phyloP scores from a whole-genome alignment of 2,329 filamentous ascomycete species.

The Neurospora crassa region DNA sequence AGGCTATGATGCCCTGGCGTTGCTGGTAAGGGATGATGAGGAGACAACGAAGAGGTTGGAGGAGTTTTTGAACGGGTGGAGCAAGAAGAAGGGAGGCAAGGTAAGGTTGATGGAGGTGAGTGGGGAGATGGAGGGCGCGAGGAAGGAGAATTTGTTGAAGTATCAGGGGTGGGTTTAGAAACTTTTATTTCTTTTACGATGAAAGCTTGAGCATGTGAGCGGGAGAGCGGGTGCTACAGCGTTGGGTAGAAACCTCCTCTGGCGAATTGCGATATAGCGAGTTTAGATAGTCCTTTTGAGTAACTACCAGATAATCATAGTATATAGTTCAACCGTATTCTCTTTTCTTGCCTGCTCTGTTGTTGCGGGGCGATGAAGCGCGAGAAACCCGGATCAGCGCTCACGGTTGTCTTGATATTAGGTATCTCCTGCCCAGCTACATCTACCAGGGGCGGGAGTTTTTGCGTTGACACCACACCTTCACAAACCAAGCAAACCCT shows the following conservation, averaged over 20 bases:
- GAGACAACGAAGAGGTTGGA: conserved; percentile 52
- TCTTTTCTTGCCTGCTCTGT: too few species aligned
- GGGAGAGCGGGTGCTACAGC: not conserved
- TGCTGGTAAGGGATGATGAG: conserved; percentile 67
- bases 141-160: conserved; percentile 33
- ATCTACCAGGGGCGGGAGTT: too few species aligned
- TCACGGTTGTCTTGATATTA: not conserved
- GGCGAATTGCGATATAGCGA: not conserved
- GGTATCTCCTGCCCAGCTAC: too few species aligned
- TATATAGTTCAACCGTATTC: not conserved
- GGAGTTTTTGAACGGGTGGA: conserved; percentile 58
- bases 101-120: conserved; percentile 61
- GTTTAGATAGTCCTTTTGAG: not conserved
- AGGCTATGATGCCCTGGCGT: conserved; percentile 79
- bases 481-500: not conserved
- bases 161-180: conserved; percentile 35
- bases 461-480: too few species aligned
- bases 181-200: not conserved
- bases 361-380: too few species aligned
- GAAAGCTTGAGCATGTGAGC: not conserved
- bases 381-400: not conserved
- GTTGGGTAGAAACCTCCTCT: not conserved
- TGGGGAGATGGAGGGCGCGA: conserved; percentile 62
- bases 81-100: conserved; percentile 43
- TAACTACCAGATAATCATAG: not conserved